phyloP scores from a whole-genome alignment of 345 rosid genomes.

The Citrus maxima region DNA sequence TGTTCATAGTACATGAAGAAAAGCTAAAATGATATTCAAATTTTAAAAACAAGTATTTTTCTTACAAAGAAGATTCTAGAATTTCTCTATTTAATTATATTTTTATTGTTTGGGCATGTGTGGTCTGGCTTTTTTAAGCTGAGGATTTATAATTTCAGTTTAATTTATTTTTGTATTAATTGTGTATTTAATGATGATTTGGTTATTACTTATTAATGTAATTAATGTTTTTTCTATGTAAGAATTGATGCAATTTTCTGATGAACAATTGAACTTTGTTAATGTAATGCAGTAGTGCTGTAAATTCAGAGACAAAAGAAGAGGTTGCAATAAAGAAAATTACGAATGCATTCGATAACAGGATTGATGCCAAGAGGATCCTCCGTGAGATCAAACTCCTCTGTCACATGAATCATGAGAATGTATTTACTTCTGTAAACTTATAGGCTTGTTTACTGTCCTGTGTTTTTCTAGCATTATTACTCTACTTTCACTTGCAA shows the following conservation, averaged over 20 bases:
- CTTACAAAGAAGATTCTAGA: background rate
- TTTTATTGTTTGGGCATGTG: background rate
- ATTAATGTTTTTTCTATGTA: background rate
- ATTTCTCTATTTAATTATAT: background rate
- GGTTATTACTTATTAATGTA: background rate
- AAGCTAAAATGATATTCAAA: background rate
- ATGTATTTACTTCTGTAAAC: constrained; percentile 35
- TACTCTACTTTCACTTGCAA: background rate
- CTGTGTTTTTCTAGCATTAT: background rate
- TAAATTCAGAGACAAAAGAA: constrained; percentile 70
- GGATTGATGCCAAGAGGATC: constrained; percentile 87
- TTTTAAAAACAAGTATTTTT: background rate
- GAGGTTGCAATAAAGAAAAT: constrained; percentile 93
- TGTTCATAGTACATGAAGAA: background rate
- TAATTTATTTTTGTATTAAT: background rate
- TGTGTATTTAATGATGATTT: background rate
- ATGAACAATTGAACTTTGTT: background rate
- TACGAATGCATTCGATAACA: constrained; percentile 85
- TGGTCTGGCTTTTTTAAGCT: background rate
- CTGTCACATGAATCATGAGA: constrained; percentile 86
- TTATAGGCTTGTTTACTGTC: background rate
- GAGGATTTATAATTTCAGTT: background rate
- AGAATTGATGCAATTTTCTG: background rate
- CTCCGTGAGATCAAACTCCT: constrained; percentile 94
- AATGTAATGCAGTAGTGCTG: constrained; percentile 56